Base-by-base conservation (phyloP, 306 rosid genomes). In the Trifolium pratense region DNA sequence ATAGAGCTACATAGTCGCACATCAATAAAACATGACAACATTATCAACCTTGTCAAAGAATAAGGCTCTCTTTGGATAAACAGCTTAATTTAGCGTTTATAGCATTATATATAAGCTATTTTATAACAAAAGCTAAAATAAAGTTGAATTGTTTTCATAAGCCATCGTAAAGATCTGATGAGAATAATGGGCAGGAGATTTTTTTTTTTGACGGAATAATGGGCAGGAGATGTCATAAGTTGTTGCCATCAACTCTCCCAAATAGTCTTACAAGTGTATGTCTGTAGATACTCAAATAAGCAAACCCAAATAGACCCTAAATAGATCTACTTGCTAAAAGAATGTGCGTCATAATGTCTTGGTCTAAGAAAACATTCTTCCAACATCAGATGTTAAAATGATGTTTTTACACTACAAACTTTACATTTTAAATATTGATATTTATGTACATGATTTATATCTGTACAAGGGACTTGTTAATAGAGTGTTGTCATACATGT, bases 401-500 rank as follows among this genome's bases (percentile, higher is more conserved):
- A 74, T 20, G 32, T 29, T 29, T 51, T 36, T 37, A 74, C 31
- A 32, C 48, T 36, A 36, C 64, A 62, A 20, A 63, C 52, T 37
- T 34, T 1, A 39, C 65, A 20, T 23, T 49, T 51, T 10, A 7
- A 51, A 51, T 10, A 29, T 20, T 14, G 16, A 60, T 62, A 56
- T 26, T 57, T 70, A 52, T 8, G 14, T 9, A 18, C 58, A 18
- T 17, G 58, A 49, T 17, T 51, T 51, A 52, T 18, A 52, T 52
- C 29, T 9, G 5, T 26, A 16, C 17, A 29, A 10, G 48, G 17
- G 62, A 74, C 53, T 61, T 61, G n/a, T 70, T 77, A 17, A 29
- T 63, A 73, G 68, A 63, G 68, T 71, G 6, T 21, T 21, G 25
- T 59, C 42, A 77, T 23, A 20, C 15, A 13, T 14, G 56, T 69